Evolutionary conservation across 192 early-diverging fungal species (phyloP).

Genomic region (Martensiomyces pterosporus): DNA sequence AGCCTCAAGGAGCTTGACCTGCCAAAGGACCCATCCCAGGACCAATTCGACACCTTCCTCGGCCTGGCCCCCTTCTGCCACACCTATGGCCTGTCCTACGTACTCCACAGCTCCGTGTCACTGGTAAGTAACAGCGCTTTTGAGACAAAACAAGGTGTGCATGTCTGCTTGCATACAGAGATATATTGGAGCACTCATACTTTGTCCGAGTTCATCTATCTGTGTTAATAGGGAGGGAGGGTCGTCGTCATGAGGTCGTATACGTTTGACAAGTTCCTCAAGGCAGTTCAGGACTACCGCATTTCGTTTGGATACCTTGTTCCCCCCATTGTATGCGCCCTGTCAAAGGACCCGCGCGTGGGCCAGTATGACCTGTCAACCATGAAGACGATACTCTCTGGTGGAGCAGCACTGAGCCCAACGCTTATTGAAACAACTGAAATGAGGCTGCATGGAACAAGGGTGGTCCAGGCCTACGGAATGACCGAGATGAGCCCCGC

Average conservation of each 20-base stretch:
- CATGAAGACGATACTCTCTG: slow-evolving; percentile 62
- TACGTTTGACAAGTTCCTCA: slow-evolving; percentile 59
- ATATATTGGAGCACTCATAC: too few species aligned
- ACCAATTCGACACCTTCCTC: slow-evolving; percentile 41
- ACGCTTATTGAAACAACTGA: slow-evolving; percentile 58
- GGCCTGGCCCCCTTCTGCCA: slow-evolving; percentile 69
- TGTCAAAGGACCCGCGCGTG: slow-evolving; percentile 77
- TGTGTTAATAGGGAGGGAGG: too few species aligned
- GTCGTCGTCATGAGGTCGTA: slow-evolving; percentile 75
- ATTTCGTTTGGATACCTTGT: slow-evolving; percentile 64
- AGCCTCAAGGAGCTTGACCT: slow-evolving; percentile 30
- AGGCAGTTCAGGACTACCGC: slow-evolving; percentile 60
- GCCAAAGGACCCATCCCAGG: slow-evolving; percentile 19
- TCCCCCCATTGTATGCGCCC: slow-evolving; percentile 61
- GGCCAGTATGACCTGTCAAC: slow-evolving; percentile 64
- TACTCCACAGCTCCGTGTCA: slow-evolving; percentile 39
- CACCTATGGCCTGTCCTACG: slow-evolving; percentile 62
- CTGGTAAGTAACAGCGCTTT: too few species aligned
- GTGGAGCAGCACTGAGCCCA: slow-evolving; percentile 73
- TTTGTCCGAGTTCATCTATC: too few species aligned
- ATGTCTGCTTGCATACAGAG: too few species aligned
- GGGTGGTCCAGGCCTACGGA: slow-evolving; percentile 61
- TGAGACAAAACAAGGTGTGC: too few species aligned
- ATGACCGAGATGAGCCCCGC: slow-evolving; percentile 60
- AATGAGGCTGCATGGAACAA: slow-evolving; percentile 33